Percentiles rank a stretch among this genome's conserved stretches.
These are phyloP conservation scores for Davidsoniella virescens DNA, from an alignment of 2,329 filamentous ascomycete species.

Conservation along the genomic window DNA sequence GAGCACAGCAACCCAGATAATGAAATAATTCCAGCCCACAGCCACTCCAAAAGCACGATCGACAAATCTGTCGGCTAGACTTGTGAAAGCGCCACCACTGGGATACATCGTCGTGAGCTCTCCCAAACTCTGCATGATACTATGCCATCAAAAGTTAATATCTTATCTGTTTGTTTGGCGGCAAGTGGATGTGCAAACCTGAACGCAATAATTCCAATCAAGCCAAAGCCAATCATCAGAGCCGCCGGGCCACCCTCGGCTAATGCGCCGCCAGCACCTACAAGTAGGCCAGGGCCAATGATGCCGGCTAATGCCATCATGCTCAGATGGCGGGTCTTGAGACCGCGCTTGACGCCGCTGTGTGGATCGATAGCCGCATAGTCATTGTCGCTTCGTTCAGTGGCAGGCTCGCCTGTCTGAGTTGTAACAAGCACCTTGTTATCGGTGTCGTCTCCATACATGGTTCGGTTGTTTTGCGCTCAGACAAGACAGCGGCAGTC, in stretches of 20 bases:
- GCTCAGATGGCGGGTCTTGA: slow-evolving; percentile 50
- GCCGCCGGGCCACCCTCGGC: slow-evolving; percentile 54
- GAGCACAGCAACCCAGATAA: slow-evolving; percentile 49
- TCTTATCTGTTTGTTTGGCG: no score
- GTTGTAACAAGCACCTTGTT: neutral
- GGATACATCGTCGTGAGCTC: slow-evolving; percentile 61
- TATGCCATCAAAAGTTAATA: neutral
- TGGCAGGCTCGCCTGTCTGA: slow-evolving; percentile 11
- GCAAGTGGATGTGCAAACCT: slow-evolving; percentile 6
- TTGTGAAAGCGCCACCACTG: slow-evolving; percentile 54
- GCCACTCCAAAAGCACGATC: slow-evolving; percentile 54
- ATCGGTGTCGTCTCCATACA: slow-evolving; percentile 4
- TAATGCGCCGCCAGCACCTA: slow-evolving; percentile 55
- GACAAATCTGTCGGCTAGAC: slow-evolving; percentile 52
- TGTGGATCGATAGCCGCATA: slow-evolving; percentile 38
- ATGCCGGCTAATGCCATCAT: slow-evolving; percentile 50
- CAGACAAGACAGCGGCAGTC: no score
- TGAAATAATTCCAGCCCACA: slow-evolving; percentile 56
- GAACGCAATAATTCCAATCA: slow-evolving; percentile 35
- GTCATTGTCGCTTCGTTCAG: slow-evolving; percentile 26
- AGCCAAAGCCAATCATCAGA: slow-evolving; percentile 54
- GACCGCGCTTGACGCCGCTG: slow-evolving; percentile 49
- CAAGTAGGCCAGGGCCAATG: slow-evolving; percentile 54
- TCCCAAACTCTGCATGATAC: slow-evolving; percentile 56
- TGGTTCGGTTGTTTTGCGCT: neutral